phyloP scores from a whole-genome alignment of 352 stramenopile species.

The Phytophthora constricta region DNA sequence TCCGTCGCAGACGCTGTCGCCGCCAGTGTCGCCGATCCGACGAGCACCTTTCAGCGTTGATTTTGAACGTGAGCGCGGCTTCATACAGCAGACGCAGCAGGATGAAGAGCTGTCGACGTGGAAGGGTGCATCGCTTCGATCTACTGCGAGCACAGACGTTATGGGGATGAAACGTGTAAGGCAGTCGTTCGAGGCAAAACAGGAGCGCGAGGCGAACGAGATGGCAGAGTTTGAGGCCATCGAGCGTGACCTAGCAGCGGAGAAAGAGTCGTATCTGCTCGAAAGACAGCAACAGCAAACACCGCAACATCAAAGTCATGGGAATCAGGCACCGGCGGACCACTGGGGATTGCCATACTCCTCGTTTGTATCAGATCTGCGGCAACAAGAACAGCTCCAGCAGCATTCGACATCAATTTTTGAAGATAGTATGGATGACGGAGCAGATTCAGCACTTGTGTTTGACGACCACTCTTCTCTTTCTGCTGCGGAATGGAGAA shows the following conservation, averaged over 20 bases:
- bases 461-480: conserved; percentile 37
- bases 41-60: conserved; percentile 10
- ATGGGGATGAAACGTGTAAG: conserved; percentile 59
- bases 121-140: conserved; percentile 38
- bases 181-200: conserved; percentile 61
- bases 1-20: conserved; percentile 24
- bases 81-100: conserved; percentile 1
- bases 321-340: conserved; percentile 15
- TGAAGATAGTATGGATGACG: conserved; percentile 47
- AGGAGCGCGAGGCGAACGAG: conserved; percentile 71
- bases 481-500: conserved; percentile 27
- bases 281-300: conserved; percentile 46
- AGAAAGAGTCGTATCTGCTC: conserved; percentile 63
- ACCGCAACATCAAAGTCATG: conserved; percentile 11
- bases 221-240: conserved; percentile 83
- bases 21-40: conserved; percentile 24
- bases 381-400: conserved; percentile 28
- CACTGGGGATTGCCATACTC: conserved; percentile 31
- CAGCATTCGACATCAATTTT: conserved; percentile 26
- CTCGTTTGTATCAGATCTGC: conserved; percentile 35
- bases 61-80: not conserved
- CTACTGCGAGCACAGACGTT: conserved; percentile 55
- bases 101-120: conserved; percentile 18
- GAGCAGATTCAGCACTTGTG: conserved; percentile 52
- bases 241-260: conserved; percentile 64